These are phyloP conservation scores for Lipomyces kockii DNA, from an alignment of 805 yeast genomes.

Conservation along the genomic window DNA sequence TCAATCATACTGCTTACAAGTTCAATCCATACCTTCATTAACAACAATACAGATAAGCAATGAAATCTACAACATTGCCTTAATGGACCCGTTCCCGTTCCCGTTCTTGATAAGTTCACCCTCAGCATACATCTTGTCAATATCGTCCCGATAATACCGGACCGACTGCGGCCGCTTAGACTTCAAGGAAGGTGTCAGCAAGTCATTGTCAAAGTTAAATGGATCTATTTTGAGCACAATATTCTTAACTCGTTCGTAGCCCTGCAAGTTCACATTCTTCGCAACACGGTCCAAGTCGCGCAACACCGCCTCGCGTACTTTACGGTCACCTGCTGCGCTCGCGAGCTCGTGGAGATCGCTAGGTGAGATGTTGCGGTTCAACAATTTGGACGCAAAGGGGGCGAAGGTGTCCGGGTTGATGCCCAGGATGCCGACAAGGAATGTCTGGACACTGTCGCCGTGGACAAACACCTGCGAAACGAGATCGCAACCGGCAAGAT, in stretches of 20 bases:
- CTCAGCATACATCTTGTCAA: slow-evolving; percentile 55
- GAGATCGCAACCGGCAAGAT: slow-evolving; percentile 57
- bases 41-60: neutral
- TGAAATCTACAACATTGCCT: slow-evolving; percentile 6
- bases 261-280: slow-evolving; percentile 52
- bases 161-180: slow-evolving; percentile 58
- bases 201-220: slow-evolving; percentile 60
- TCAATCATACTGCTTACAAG: neutral
- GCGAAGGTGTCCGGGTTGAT: slow-evolving; percentile 56
- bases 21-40: neutral
- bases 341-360: slow-evolving; percentile 43
- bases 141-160: slow-evolving; percentile 49
- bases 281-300: slow-evolving; percentile 48
- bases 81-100: neutral
- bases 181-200: slow-evolving; percentile 70
- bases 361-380: slow-evolving; percentile 38
- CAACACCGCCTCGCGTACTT: slow-evolving; percentile 50
- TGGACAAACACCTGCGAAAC: slow-evolving; percentile 62
- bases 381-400: slow-evolving; percentile 40
- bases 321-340: slow-evolving; percentile 43
- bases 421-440: slow-evolving; percentile 65
- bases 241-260: slow-evolving; percentile 68
- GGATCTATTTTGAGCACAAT: slow-evolving; percentile 61
- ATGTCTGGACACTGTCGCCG: slow-evolving; percentile 64
- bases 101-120: slow-evolving; percentile 43